Percentiles rank a stretch among this genome's conserved stretches.
phyloP scores from a whole-genome alignment of 2,329 filamentous ascomycete species.

The Alternaria angustiovoidea region DNA sequence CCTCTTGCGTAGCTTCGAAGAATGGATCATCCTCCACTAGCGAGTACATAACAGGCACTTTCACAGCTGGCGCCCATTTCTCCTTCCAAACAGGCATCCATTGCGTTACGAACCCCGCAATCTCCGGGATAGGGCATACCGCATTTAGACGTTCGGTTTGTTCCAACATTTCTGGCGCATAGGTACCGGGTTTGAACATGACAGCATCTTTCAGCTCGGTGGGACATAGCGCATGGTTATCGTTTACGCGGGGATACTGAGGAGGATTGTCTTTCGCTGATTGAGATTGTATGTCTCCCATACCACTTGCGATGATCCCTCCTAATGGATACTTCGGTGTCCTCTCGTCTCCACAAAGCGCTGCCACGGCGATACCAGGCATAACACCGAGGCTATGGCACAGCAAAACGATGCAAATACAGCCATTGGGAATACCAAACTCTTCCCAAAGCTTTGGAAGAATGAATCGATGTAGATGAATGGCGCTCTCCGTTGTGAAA shows the following conservation, averaged over 20 bases:
- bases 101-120: neutral
- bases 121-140: neutral
- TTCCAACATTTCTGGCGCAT: neutral
- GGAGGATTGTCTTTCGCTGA: too few species aligned
- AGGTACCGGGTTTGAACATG: neutral
- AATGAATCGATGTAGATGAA: neutral
- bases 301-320: too few species aligned
- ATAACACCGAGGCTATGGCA: too few species aligned
- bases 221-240: too few species aligned
- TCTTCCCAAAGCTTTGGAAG: too few species aligned
- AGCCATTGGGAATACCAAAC: too few species aligned
- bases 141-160: neutral
- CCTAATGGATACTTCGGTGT: too few species aligned
- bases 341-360: too few species aligned
- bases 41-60: neutral
- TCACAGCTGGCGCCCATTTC: neutral
- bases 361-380: too few species aligned
- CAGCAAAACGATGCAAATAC: too few species aligned
- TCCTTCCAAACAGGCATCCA: neutral
- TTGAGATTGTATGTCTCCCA: too few species aligned
- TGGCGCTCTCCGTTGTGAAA: neutral
- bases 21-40: neutral
- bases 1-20: neutral
- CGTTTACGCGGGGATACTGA: too few species aligned
- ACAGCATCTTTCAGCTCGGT: neutral